phyloP scores from a whole-genome alignment of 2,329 filamentous ascomycete species.

The Penicillium sp. region DNA sequence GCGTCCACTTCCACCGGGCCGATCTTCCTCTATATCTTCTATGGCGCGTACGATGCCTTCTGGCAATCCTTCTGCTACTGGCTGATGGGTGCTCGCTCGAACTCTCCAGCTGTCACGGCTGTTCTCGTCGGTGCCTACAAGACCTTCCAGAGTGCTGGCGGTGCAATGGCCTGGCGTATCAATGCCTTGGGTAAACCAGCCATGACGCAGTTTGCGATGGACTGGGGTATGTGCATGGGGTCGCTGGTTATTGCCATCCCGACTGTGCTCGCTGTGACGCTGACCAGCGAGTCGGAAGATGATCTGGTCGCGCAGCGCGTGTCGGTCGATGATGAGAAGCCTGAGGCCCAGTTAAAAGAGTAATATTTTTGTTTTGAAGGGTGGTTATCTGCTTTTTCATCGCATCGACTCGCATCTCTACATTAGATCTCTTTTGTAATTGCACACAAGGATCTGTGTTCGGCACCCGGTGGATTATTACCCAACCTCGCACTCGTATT shows the following conservation, averaged over 20 bases:
- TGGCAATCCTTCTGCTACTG: slow-evolving; percentile 71
- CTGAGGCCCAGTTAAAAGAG: slow-evolving; percentile 5
- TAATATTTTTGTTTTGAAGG: background rate
- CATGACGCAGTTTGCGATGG: slow-evolving; percentile 52
- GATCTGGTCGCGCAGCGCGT: slow-evolving; percentile 11
- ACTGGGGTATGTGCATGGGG: slow-evolving; percentile 53
- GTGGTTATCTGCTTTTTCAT: background rate
- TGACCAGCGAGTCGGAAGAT: slow-evolving; percentile 28
- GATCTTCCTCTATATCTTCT: slow-evolving; percentile 73
- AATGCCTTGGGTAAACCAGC: slow-evolving; percentile 42
- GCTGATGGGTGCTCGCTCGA: slow-evolving; percentile 55
- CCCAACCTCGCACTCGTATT: too few species aligned
- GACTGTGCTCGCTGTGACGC: slow-evolving; percentile 46
- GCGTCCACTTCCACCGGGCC: slow-evolving; percentile 61
- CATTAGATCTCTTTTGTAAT: background rate
- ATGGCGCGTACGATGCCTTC: slow-evolving; percentile 58
- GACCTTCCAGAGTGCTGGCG: slow-evolving; percentile 49
- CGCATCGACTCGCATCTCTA: background rate
- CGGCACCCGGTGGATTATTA: too few species aligned
- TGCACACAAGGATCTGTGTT: background rate
- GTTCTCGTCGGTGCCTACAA: slow-evolving; percentile 58
- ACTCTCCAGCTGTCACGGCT: slow-evolving; percentile 49
- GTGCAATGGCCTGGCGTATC: slow-evolving; percentile 53
- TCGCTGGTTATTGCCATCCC: slow-evolving; percentile 50
- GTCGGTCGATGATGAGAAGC: slow-evolving; percentile 7